These are phyloP conservation scores for Urtica urens DNA, from an alignment of 306 rosid genomes.

Conservation along the genomic window DNA sequence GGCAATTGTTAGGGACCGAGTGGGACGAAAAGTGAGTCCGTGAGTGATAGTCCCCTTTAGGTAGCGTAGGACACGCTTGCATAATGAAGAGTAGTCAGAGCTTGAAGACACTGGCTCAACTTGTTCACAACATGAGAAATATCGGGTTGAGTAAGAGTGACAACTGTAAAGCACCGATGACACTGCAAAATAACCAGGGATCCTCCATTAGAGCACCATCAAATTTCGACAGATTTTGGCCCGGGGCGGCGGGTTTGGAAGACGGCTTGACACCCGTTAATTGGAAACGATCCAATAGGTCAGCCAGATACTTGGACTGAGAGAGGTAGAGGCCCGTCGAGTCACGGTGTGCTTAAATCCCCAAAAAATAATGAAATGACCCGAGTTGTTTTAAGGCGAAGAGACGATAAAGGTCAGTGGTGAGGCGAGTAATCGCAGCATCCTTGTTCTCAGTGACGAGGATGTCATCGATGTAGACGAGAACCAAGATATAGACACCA, in stretches of 20 bases:
- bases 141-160: not conserved
- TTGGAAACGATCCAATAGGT: not conserved
- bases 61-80: not conserved
- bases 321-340: too few relatives aligned
- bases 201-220: too few relatives aligned
- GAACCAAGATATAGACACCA: not conserved
- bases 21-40: not conserved
- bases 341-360: not conserved
- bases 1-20: not conserved
- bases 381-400: not conserved
- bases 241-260: not conserved
- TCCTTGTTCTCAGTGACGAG: not conserved
- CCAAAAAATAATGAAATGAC: not conserved
- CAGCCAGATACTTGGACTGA: not conserved
- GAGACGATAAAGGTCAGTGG: not conserved
- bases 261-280: not conserved
- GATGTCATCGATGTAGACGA: too few relatives aligned
- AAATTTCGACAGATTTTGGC: not conserved
- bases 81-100: not conserved
- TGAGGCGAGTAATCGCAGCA: not conserved
- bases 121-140: too few relatives aligned
- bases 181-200: not conserved
- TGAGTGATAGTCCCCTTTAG: too few relatives aligned
- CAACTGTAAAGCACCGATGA: not conserved
- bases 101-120: not conserved